Evolutionary conservation across 441 rosid genomes (phyloP).

Genomic region (Metrosideros polymorpha): DNA sequence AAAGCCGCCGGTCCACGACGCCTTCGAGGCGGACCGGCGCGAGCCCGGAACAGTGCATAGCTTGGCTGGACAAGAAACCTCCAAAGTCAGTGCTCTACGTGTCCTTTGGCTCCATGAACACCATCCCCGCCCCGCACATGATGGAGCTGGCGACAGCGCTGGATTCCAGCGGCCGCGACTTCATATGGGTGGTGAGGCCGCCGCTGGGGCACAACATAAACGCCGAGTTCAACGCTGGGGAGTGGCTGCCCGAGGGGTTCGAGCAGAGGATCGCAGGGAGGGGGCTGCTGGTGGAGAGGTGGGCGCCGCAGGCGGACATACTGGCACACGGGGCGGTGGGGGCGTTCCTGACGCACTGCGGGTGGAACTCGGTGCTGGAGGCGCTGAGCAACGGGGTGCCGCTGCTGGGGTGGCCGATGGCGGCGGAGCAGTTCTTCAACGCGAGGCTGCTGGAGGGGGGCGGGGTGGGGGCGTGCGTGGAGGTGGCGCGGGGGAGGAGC

Average conservation of each 20-base stretch:
- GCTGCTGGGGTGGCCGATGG: slow-evolving; percentile 70
- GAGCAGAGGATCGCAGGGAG: slow-evolving; percentile 26
- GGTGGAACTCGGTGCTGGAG: slow-evolving; percentile 78
- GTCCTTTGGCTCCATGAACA: slow-evolving; percentile 61
- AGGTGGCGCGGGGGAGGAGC: slow-evolving; percentile 57
- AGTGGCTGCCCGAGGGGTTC: slow-evolving; percentile 51
- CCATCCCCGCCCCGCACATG: slow-evolving; percentile 54
- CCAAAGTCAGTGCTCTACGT: slow-evolving; percentile 41
- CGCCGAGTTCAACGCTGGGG: slow-evolving; percentile 29
- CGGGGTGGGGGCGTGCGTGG: slow-evolving; percentile 49
- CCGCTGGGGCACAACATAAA: slow-evolving; percentile 51
- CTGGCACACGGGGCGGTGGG: slow-evolving; percentile 39
- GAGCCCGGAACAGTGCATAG: slow-evolving; percentile 18
- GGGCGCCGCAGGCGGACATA: slow-evolving; percentile 75
- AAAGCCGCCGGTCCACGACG: slow-evolving; percentile 10
- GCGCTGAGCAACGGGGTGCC: slow-evolving; percentile 53
- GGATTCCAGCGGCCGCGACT: slow-evolving; percentile 42
- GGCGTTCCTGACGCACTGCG: slow-evolving; percentile 70
- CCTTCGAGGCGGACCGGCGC: slow-evolving; percentile 2
- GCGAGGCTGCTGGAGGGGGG: slow-evolving; percentile 47
- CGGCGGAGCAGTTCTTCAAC: slow-evolving; percentile 72
- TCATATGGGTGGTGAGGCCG: slow-evolving; percentile 77
- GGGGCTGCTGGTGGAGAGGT: slow-evolving; percentile 43
- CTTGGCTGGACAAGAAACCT: slow-evolving; percentile 52
- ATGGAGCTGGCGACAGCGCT: slow-evolving; percentile 51